Base-by-base conservation (phyloP, 345 rosid species). In the Dimocarpus longan region DNA sequence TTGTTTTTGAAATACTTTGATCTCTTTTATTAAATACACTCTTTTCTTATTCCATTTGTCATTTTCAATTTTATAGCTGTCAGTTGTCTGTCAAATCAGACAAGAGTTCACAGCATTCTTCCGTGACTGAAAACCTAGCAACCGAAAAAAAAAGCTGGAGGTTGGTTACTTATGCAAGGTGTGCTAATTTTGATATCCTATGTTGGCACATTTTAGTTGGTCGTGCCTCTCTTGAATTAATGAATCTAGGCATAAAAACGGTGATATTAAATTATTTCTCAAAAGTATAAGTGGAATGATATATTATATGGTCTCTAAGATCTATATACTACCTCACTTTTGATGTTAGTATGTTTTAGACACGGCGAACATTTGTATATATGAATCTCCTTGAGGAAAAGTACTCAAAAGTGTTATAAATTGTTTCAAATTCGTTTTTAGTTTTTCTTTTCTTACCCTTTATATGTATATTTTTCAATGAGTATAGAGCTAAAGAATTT, bases 61-160 rank as follows among this genome's bases (percentile, higher is more conserved):
- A 21, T 71, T 46, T 57, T 70, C 60, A 46, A 78, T 62, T 67
- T 21, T 74, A 22, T 76, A 92, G 98, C 83, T 84, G 81, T 81
- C 82, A 82, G 76, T 70, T 78, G 75, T 22, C 74, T 54, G 75
- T 66, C 66, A 87, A 82, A 56, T 59, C 76, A n/a, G 86, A 86
- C 39, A 88, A 82, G 68, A 74, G 72, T 77, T 80, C 86, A 1
- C 85, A 72, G 71, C 66, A 72, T 75, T 80, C 81, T 62, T 87
- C 90, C 48, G 21, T 81, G 63, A 71, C 63, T 71, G 93, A 86
- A 74, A 75, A 37, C 21, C 81, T 70, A 15, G 86, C 93, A 66
- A 86, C 90, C 72, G 93, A 93, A 85, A 96, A 76, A 97, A 92
- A 80, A 95, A 92, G 87, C 91, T 95, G 52, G 98, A 91, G 68